Conservation (phyloP, 2,329 filamentous ascomycete genomes). For the Trichoderma guizhouense region DNA sequence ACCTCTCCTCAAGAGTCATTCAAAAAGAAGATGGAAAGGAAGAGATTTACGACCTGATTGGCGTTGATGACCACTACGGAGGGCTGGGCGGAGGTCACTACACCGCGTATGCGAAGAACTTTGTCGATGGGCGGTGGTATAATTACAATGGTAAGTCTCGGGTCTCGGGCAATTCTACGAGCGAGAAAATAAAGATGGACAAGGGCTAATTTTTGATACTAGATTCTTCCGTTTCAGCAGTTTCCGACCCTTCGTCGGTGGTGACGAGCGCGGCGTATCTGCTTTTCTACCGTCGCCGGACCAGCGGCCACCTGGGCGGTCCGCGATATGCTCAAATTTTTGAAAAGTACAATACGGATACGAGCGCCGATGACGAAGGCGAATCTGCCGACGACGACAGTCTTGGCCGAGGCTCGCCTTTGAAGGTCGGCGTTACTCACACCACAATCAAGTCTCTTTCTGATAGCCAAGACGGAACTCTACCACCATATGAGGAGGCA, state of each 20-base stretch:
- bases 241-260: slow-evolving; percentile 57
- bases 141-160: slow-evolving; percentile 81
- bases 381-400: slow-evolving; percentile 71
- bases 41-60: slow-evolving; percentile 88
- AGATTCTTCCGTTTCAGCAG: slow-evolving; percentile 72
- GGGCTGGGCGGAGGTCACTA: slow-evolving; percentile 94
- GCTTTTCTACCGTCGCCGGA: slow-evolving; percentile 90
- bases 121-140: slow-evolving; percentile 86
- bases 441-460: slow-evolving; percentile 30
- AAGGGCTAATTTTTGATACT: slow-evolving; percentile 38
- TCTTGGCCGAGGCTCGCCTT: slow-evolving; percentile 31
- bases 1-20: slow-evolving; percentile 76
- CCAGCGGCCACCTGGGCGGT: slow-evolving; percentile 73
- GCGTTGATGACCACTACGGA: slow-evolving; percentile 93
- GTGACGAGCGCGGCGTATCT: slow-evolving; percentile 82
- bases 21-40: slow-evolving; percentile 76
- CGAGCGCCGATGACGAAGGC: slow-evolving; percentile 45
- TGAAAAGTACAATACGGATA: slow-evolving; percentile 57
- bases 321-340: slow-evolving; percentile 69
- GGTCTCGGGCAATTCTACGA: too few relatives aligned
- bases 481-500: slow-evolving; percentile 33
- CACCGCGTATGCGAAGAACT: slow-evolving; percentile 91
- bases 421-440: neutral
- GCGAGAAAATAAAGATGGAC: neutral
- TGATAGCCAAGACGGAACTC: slow-evolving; percentile 30